Evolutionary conservation across 495 filamentous ascomycete species (phyloP), one percentile per base, ranked within the genome.

Genomic region (Xylaria curta): DNA sequence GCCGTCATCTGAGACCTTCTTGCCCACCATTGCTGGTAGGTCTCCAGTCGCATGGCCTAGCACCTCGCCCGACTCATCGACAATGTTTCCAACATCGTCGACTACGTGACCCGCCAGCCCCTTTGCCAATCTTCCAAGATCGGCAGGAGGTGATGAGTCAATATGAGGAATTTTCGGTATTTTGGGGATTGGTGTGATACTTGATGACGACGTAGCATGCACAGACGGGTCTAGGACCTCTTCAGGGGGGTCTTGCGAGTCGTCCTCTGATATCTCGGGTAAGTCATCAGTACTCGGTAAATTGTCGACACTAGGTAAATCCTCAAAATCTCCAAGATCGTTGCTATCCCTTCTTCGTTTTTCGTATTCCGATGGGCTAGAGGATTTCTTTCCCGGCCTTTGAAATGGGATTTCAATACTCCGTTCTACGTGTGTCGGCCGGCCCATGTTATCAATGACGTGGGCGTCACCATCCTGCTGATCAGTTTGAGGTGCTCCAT

Each of bases 31-130:
- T 21, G 81, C 76, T 17, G 85, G 84, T 13, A 86, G 76, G 67
- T 86, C 85, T 8, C 85, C 85, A 4, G 76, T 82, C 0, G 80
- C 82, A 54, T 80, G 83, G 7, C 83, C 85, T 0, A 85, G 79
- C 8, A 86, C 80, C 64, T 81, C 80, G 4, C 82, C 82, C 0
- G 82, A 81, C 40, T 73, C 74, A 51, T 98, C 81, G 91, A 97
- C 84, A 87, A 97, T 86, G 89, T 93, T 81, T 82, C 93, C 73
- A 85, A 91, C 76, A 85, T 90, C 73, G 85, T 95, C 72, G 86
- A 93, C 80, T 87, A 91, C 81, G 91, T 92, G 73, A 87, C 91
- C 79, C 87, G 90, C 70, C 86, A 96, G 81, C 86, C 89, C 74
- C 81, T 87, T 51, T 78, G 86, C 73, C 86, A 91, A 71, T 36